phyloP scores from a whole-genome alignment of 257 asterid species.

The Sherardia arvensis region DNA sequence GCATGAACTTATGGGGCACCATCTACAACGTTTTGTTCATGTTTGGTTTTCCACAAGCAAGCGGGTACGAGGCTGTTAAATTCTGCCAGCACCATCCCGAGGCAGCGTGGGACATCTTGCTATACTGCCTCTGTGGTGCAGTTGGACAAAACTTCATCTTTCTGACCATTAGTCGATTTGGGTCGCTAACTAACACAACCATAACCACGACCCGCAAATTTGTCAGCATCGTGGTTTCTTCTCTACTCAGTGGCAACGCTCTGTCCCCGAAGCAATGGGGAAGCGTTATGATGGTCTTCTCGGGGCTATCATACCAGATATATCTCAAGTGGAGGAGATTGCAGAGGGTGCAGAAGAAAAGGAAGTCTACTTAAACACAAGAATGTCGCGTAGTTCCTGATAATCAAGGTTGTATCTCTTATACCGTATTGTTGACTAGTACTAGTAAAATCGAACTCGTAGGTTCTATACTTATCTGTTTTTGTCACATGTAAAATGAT shows the following conservation, averaged over 20 bases:
- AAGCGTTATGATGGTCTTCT: conserved; percentile 83
- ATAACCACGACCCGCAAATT: conserved; percentile 93
- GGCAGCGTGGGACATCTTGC: conserved; percentile 90
- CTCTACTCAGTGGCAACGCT: conserved; percentile 80
- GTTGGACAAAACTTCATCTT: conserved; percentile 91
- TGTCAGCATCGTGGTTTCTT: conserved; percentile 94
- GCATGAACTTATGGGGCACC: conserved; percentile 98
- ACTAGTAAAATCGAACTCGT: no score
- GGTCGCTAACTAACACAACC: conserved; percentile 92
- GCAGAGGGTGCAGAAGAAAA: conserved; percentile 60
- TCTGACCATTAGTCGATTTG: conserved; percentile 83
- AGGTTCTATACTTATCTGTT: no score
- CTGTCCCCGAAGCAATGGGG: conserved; percentile 81
- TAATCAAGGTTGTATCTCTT: conserved; percentile 10
- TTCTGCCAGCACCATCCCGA: conserved; percentile 94
- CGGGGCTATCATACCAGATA: conserved; percentile 86
- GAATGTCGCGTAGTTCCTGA: conserved; percentile 12
- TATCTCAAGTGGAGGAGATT: conserved; percentile 76
- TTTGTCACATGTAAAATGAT: no score
- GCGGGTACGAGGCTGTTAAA: conserved; percentile 66
- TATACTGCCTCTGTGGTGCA: conserved; percentile 88
- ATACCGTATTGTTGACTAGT: conserved; percentile 6
- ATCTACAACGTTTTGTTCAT: conserved; percentile 79
- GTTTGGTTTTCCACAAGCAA: conserved; percentile 82
- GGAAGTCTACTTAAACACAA: conserved; percentile 43